Base-by-base conservation (phyloP, 768 basidiomycete species). In the Mycena indigotica region DNA sequence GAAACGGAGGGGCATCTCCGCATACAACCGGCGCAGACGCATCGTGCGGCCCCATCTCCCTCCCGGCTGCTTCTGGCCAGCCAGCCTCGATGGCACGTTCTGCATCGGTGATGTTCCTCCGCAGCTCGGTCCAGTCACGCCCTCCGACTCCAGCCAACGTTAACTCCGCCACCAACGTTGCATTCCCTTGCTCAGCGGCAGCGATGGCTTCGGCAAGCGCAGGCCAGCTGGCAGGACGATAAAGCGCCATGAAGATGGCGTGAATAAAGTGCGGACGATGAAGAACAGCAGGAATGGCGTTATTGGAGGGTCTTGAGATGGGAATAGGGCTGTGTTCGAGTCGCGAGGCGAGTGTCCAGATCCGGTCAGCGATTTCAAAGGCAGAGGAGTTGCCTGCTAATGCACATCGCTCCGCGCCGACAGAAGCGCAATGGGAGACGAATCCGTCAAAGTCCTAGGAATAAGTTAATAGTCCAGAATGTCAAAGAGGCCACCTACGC, bases 391-490 rank as follows among this genome's bases (percentile, higher is more conserved):
- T 30, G 2, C 26, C 45, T 10, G 53, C 41, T 4, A 61, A 49
- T 1, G 55, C 59, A 44, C 55, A 61, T 23, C 59, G 59, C 3
- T 24, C 51, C 5, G 59, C 46, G 45, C 59, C 59, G 2, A 52
- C 59, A 46, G 55, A 28, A 0, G 56, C 29, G 48, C 59, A 61
- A 29, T 52, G 38, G 2, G 59, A 40, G 24, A 56, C 12, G 46
- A 61, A 61, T 23, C 59, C 59, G 2, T 61, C 55, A 17, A 61
- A 53, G 17, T 48, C 59, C 59, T 56, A 25, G 28, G n/a, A 16
- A 19, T 13, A 12, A 13, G 8, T 30, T 32, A 28, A 2, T 12
- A 35, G 35, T 25, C 23, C 1, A 51, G 2, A 3, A 15, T 15
- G 10, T 28, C 8, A 23, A 44, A 19, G 41, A 13, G 13, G 19